Percentiles rank a stretch among this genome's conserved stretches.
Evolutionary conservation across 2,329 filamentous ascomycete species (phyloP).

Genomic region (Aspergillus sp.): DNA sequence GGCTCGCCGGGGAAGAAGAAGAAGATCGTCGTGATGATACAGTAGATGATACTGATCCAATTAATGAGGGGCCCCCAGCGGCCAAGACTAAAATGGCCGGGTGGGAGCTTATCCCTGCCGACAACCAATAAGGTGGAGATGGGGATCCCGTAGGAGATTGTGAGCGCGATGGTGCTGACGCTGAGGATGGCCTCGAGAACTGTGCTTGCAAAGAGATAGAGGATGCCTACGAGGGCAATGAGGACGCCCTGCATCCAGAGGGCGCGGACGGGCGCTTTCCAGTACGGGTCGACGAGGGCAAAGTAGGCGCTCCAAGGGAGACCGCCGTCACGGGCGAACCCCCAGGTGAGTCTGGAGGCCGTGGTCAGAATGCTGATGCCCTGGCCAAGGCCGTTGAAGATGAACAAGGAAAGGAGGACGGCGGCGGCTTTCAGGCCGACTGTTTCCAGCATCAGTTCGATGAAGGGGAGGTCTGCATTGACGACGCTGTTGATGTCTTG

Average conservation of each 20-base stretch:
- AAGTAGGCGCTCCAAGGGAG: slow-evolving; percentile 49
- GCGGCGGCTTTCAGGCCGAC: slow-evolving; percentile 45
- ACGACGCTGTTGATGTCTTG: slow-evolving; percentile 47
- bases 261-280: slow-evolving; percentile 55
- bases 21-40: slow-evolving; percentile 53
- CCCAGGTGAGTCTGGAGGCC: slow-evolving; percentile 55
- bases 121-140: slow-evolving; percentile 50
- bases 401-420: slow-evolving; percentile 55
- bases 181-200: slow-evolving; percentile 56
- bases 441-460: slow-evolving; percentile 47
- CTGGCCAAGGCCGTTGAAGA: slow-evolving; percentile 57
- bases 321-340: slow-evolving; percentile 56
- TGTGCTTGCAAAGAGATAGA: slow-evolving; percentile 56
- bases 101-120: slow-evolving; percentile 55
- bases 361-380: slow-evolving; percentile 54
- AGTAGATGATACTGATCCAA: slow-evolving; percentile 54
- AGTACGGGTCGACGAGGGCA: slow-evolving; percentile 45
- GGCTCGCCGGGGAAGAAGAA: slow-evolving; percentile 55
- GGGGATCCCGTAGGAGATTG: slow-evolving; percentile 54
- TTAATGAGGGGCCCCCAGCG: slow-evolving; percentile 44
- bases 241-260: slow-evolving; percentile 54
- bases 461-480: slow-evolving; percentile 49
- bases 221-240: slow-evolving; percentile 52
- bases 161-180: slow-evolving; percentile 58
- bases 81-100: slow-evolving; percentile 47